Evolutionary conservation across 164 flowering plant genomes (phyloP).

Genomic region (Warburgia ugandensis): DNA sequence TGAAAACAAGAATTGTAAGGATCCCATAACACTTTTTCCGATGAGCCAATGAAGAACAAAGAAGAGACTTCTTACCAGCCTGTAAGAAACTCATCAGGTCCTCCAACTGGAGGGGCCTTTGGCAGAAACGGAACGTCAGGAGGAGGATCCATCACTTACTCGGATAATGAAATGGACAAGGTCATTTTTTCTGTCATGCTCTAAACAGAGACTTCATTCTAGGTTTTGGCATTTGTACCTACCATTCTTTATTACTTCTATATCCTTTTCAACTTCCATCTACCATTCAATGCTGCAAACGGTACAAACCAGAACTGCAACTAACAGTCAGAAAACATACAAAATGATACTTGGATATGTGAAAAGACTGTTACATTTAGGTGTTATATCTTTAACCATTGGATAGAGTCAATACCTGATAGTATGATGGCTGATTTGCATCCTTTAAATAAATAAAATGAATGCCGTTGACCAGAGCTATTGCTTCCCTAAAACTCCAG

Average conservation of each 20-base stretch:
- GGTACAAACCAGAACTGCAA: neutral
- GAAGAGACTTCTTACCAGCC: slow-evolving; percentile 6
- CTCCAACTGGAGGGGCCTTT: neutral
- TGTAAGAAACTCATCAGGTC: neutral
- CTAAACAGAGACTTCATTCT: too few relatives aligned
- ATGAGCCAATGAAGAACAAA: neutral
- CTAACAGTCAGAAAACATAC: neutral
- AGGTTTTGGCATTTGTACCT: too few relatives aligned
- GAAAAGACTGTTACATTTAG: too few relatives aligned
- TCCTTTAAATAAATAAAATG: too few relatives aligned
- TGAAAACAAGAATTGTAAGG: neutral
- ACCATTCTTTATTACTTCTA: too few relatives aligned
- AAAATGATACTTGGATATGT: neutral
- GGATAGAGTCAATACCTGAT: too few relatives aligned
- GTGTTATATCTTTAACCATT: too few relatives aligned
- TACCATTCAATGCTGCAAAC: slow-evolving; percentile 8
- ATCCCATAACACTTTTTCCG: neutral
- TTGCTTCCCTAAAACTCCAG: too few relatives aligned
- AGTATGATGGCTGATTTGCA: too few relatives aligned
- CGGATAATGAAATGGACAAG: neutral
- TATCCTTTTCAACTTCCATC: neutral
- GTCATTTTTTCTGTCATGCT: too few relatives aligned
- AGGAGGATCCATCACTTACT: slow-evolving; percentile 2
- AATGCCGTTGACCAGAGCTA: too few relatives aligned
- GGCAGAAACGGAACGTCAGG: slow-evolving; percentile 5